These are phyloP conservation scores for Inosperma sp. DNA, from an alignment of 768 basidiomycete species.

Conservation along the genomic window DNA sequence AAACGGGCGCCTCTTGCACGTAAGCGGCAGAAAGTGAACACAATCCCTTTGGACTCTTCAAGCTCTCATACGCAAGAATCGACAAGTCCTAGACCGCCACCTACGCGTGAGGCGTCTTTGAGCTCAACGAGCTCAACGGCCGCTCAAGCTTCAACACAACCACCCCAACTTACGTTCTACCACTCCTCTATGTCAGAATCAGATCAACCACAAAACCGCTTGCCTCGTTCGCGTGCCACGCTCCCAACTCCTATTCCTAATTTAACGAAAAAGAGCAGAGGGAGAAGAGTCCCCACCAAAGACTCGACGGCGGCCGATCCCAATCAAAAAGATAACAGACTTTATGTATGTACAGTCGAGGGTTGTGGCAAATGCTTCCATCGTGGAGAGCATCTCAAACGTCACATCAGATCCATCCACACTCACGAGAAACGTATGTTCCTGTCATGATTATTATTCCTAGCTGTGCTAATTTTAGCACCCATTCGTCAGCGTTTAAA, in stretches of 20 bases:
- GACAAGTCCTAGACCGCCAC: conserved; percentile 16
- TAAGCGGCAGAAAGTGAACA: conserved; percentile 20
- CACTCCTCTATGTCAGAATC: conserved; percentile 20
- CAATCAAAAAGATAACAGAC: conserved; percentile 29
- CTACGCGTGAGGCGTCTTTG: conserved; percentile 15
- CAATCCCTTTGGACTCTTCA: conserved; percentile 4
- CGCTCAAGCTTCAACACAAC: not conserved
- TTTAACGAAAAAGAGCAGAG: conserved; percentile 76
- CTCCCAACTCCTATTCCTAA: conserved; percentile 72
- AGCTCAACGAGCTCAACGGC: conserved; percentile 8
- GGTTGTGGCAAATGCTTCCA: conserved; percentile 71
- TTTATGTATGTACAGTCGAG: conserved; percentile 61
- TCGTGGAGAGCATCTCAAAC: conserved; percentile 71
- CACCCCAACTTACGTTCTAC: conserved; percentile 10
- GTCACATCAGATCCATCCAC: conserved; percentile 71
- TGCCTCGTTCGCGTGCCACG: conserved; percentile 48
- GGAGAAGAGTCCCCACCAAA: conserved; percentile 66
- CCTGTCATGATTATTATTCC: conserved; percentile 2
- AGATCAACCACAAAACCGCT: conserved; percentile 32
- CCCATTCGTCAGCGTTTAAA: conserved; percentile 60
- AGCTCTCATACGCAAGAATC: conserved; percentile 9
- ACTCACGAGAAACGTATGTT: conserved; percentile 73
- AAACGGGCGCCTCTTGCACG: conserved; percentile 18
- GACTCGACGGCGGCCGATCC: conserved; percentile 19
- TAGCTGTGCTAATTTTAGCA: conserved; percentile 10